These are phyloP conservation scores for Fusarium newnesense DNA, from an alignment of 2,329 filamentous ascomycete species.

Conservation along the genomic window DNA sequence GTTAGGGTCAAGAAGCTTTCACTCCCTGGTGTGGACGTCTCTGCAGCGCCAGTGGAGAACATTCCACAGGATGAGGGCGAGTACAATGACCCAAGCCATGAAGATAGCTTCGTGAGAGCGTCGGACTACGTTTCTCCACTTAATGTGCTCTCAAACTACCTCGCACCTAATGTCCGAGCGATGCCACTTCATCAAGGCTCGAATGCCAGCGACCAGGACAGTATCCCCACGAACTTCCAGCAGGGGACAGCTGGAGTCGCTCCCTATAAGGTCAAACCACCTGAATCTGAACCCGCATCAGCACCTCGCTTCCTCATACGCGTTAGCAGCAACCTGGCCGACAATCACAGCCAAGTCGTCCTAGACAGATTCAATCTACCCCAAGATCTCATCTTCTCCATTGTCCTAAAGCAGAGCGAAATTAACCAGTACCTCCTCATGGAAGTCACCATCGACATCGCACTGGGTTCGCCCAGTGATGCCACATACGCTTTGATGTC, in stretches of 20 bases:
- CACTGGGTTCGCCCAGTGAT: rapidly evolving
- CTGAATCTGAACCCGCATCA: background rate
- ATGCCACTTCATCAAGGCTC: background rate
- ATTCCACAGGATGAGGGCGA: rapidly evolving
- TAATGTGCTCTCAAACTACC: background rate
- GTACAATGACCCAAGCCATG: rapidly evolving
- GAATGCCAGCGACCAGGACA: background rate
- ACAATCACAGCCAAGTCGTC: background rate
- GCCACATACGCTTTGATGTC: background rate
- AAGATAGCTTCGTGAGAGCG: background rate
- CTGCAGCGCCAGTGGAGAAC: rapidly evolving
- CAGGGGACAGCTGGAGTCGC: rapidly evolving
- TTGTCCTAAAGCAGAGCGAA: background rate
- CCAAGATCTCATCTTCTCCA: slow-evolving; percentile 2
- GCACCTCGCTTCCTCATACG: background rate
- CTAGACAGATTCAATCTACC: background rate
- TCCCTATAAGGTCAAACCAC: background rate
- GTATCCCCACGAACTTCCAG: rapidly evolving
- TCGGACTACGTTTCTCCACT: background rate
- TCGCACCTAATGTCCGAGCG: background rate
- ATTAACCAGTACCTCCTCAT: background rate
- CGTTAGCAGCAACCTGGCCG: background rate
- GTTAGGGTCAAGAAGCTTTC: background rate
- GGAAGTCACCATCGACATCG: background rate
- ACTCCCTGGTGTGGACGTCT: rapidly evolving